A percentile compares a stretch with the other conserved stretches of the same genome.
These are phyloP conservation scores for Leccinum uliginosum DNA, from an alignment of 768 basidiomycete genomes.

Conservation along the genomic window DNA sequence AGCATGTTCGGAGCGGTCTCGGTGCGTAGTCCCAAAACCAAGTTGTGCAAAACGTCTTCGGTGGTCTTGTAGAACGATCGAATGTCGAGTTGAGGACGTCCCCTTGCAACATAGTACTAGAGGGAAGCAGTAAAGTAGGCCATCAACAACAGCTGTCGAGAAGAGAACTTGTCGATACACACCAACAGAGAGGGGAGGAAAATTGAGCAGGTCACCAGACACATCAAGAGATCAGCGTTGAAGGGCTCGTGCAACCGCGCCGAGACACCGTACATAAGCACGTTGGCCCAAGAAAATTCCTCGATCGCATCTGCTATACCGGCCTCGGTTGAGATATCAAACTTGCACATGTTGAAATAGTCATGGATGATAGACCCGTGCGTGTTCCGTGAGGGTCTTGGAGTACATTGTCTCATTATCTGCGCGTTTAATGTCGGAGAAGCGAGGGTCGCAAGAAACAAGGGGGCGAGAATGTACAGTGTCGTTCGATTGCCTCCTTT, in stretches of 20 bases:
- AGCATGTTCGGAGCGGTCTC: constrained; percentile 25
- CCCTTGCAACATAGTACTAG: constrained; percentile 30
- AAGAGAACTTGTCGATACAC: constrained; percentile 26
- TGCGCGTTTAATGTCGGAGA: constrained; percentile 19
- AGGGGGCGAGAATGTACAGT: constrained; percentile 48
- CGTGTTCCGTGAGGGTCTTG: constrained; percentile 19
- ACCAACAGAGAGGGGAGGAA: constrained; percentile 53
- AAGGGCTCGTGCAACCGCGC: constrained; percentile 51
- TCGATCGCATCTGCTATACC: constrained; percentile 51
- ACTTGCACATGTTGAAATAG: constrained; percentile 44
- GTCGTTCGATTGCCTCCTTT: constrained; percentile 28
- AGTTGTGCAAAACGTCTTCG: constrained; percentile 32
- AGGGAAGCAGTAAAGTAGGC: constrained; percentile 27
- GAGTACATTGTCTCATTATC: constrained; percentile 31
- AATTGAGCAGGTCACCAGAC: constrained; percentile 62
- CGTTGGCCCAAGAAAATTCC: constrained; percentile 56
- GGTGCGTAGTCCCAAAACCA: constrained; percentile 15
- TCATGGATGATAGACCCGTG: constrained; percentile 36
- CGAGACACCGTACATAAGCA: constrained; percentile 52
- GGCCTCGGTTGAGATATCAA: constrained; percentile 33
- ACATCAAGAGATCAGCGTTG: constrained; percentile 69
- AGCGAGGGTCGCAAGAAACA: constrained; percentile 46
- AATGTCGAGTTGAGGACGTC: constrained; percentile 31
- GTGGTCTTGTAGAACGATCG: constrained; percentile 28
- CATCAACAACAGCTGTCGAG: constrained; percentile 25